Evolutionary conservation across 108 stramenopile genomes (phyloP).

Genomic region (Pseudonitzschia multiseries): DNA sequence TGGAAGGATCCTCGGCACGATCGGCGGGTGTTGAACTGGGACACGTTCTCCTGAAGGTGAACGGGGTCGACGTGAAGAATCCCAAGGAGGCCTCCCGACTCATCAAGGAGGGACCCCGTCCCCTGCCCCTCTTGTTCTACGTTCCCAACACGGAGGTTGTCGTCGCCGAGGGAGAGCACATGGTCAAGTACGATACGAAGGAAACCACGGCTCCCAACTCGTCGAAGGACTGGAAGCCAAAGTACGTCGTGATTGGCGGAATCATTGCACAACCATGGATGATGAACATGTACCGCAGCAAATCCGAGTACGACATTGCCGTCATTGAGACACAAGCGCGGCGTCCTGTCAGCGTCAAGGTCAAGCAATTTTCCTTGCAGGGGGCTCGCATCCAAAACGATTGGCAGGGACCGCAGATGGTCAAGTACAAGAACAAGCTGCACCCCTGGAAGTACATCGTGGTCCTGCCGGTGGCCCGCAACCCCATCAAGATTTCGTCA

Average conservation of each 20-base stretch:
- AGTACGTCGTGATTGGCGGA: slow-evolving; percentile 90
- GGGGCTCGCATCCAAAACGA: slow-evolving; percentile 90
- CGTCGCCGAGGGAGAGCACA: slow-evolving; percentile 87
- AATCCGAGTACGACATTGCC: slow-evolving; percentile 92
- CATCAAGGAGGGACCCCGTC: slow-evolving; percentile 89
- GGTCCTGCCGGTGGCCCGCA: slow-evolving; percentile 73
- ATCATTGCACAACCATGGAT: slow-evolving; percentile 93
- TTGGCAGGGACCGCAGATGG: slow-evolving; percentile 92
- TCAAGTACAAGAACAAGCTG: slow-evolving; percentile 90
- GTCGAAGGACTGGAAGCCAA: slow-evolving; percentile 91
- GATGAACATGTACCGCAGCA: slow-evolving; percentile 93
- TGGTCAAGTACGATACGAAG: slow-evolving; percentile 90
- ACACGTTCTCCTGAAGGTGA: slow-evolving; percentile 85
- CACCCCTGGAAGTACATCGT: slow-evolving; percentile 91
- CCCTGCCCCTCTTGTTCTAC: slow-evolving; percentile 79
- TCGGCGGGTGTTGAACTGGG: slow-evolving; percentile 85
- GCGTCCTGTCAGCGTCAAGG: slow-evolving; percentile 88
- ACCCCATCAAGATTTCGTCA: slow-evolving; percentile 90
- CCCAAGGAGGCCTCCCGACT: slow-evolving; percentile 87
- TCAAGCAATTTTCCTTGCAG: slow-evolving; percentile 88
- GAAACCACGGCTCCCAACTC: slow-evolving; percentile 84
- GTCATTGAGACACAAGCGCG: slow-evolving; percentile 89
- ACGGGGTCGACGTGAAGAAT: slow-evolving; percentile 86
- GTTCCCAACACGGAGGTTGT: slow-evolving; percentile 84
- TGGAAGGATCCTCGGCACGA: slow-evolving; percentile 81